Percentiles rank a stretch among this genome's conserved stretches.
These are phyloP conservation scores for Beta corolliflora DNA, from an alignment of 179 eudicot genomes.

Conservation along the genomic window DNA sequence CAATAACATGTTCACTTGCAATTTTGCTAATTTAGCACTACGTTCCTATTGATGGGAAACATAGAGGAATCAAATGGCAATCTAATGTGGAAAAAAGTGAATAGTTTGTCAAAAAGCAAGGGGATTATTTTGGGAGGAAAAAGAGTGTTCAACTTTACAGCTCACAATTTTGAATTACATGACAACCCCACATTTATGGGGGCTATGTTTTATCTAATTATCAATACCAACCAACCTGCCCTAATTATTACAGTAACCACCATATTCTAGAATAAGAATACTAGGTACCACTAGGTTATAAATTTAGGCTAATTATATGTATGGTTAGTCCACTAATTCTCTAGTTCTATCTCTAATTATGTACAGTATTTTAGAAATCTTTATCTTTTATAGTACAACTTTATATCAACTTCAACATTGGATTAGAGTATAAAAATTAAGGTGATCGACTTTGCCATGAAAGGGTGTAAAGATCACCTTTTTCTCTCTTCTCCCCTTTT, in stretches of 20 bases:
- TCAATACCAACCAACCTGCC: conserved; percentile 10
- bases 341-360: too few species aligned
- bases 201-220: neutral
- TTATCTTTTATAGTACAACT: too few species aligned
- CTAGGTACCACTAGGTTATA: neutral
- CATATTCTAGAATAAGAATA: conserved; percentile 9
- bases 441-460: neutral
- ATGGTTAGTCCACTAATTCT: too few species aligned
- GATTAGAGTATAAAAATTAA: neutral
- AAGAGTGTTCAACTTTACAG: conserved; percentile 23
- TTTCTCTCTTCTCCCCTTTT: neutral
- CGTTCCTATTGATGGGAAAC: neutral
- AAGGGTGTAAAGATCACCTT: neutral
- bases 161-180: conserved; percentile 17
- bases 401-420: too few species aligned
- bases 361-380: too few species aligned
- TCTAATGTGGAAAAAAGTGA: conserved; percentile 6
- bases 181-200: neutral
- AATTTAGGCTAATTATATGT: too few species aligned
- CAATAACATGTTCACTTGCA: neutral
- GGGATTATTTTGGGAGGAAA: neutral
- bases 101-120: conserved; percentile 4
- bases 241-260: conserved; percentile 15
- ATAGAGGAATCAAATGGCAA: conserved; percentile 2
- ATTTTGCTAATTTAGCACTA: neutral